Percentiles rank a stretch among this genome's conserved stretches.
Evolutionary conservation across 345 rosid genomes (phyloP).

Genomic region (Limnanthes douglasii): DNA sequence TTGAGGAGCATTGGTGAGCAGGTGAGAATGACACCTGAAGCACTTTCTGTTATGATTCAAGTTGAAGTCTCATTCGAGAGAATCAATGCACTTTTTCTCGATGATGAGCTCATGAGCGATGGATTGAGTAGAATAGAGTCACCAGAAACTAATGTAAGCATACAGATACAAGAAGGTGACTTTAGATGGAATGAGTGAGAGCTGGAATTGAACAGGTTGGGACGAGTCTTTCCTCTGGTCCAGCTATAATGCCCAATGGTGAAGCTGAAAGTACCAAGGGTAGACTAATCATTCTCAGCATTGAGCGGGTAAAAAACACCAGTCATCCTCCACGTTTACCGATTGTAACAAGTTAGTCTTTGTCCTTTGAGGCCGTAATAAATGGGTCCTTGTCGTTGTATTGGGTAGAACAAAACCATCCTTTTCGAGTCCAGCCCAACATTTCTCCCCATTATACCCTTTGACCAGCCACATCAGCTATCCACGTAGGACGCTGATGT

Average conservation of each 20-base stretch:
- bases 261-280: slow-evolving; percentile 99
- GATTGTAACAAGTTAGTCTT: too few relatives aligned
- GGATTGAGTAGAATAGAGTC: slow-evolving; percentile 12
- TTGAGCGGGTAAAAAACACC: too few relatives aligned
- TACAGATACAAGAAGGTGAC: slow-evolving; percentile 31
- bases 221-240: slow-evolving; percentile 80
- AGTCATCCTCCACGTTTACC: too few relatives aligned
- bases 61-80: slow-evolving; percentile 50
- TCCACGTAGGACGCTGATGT: too few relatives aligned
- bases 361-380: too few relatives aligned
- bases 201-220: slow-evolving; percentile 82
- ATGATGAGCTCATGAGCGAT: slow-evolving; percentile 35
- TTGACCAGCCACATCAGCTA: too few relatives aligned
- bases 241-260: slow-evolving; percentile 91
- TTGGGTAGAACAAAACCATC: too few relatives aligned
- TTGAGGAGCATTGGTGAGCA: slow-evolving; percentile 52
- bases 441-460: too few relatives aligned
- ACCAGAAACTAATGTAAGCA: slow-evolving; percentile 13
- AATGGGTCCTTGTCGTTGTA: too few relatives aligned
- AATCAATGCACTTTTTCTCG: slow-evolving; percentile 41
- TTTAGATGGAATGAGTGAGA: slow-evolving; percentile 82
- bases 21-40: slow-evolving; percentile 54
- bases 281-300: slow-evolving; percentile 63
- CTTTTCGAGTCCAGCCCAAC: too few relatives aligned
- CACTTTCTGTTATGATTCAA: slow-evolving; percentile 58